Evolutionary conservation across 805 yeast species (phyloP), one percentile per base, ranked within the genome.

Genomic region (Yarrowia bubula): DNA sequence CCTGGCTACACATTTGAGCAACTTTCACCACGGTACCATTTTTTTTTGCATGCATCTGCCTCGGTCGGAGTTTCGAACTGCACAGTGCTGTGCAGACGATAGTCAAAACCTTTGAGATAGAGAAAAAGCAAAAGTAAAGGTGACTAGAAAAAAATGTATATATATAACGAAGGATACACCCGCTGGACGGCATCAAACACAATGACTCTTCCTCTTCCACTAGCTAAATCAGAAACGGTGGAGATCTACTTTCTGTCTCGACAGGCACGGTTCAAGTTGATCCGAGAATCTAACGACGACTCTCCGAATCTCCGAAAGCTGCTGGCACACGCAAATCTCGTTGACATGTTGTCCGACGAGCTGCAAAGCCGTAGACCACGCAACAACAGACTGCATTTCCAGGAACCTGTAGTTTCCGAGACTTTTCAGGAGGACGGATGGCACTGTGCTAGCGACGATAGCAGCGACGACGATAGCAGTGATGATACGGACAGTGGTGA

Each of bases 311-410:
- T 48, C 55, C 42, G 55, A 33, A 48, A 48, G 41, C 55, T 48
- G 55, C 41, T 48, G 15, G 55, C 55, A 3, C 55, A 48, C 55
- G 55, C 55, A 13, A 48, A 48, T 48, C 55, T 48, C 41, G 55
- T 48, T 15, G 55, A 48, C 55, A 15, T 17, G 55, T 11, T 48
- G 17, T 28, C 41, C 7, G 55, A 48, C 31, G 55, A 48, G 31
- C 55, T 48, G 6, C 55, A 48, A 15, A 48, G 41, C 32, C 41
- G 55, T 7, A 35, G 17, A 13, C 41, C 55, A 11, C 28, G 28
- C 28, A 48, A 48, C 17, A 4, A 32, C 41, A 5, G 55, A 17
- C 9, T 18, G n/a, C 31, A 13, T 9, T 47, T 47, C 10, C 28
- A 14, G 7, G 35, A 47, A 8, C 31, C 55, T 1, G 41, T 32